phyloP scores from a whole-genome alignment of 2,329 filamentous ascomycete species.

The Sporothrix variecibatus region DNA sequence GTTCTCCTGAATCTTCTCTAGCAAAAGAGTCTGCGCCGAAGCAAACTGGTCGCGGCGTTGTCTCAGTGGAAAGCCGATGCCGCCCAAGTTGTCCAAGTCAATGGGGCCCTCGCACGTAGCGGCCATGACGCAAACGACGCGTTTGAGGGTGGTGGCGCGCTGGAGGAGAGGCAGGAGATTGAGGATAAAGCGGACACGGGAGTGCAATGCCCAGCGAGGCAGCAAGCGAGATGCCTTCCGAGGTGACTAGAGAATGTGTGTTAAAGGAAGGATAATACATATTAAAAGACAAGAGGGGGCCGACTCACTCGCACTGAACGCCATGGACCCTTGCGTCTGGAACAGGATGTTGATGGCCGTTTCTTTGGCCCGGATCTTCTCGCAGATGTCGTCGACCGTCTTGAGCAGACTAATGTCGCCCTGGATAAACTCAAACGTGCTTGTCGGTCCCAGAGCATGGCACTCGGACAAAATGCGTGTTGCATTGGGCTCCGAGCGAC shows the following conservation, averaged over 20 bases:
- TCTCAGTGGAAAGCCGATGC: constrained; percentile 41
- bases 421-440: constrained; percentile 48
- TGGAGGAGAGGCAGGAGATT: constrained; percentile 60
- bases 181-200: constrained; percentile 57
- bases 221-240: constrained; percentile 57
- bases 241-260: constrained; percentile 51
- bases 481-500: constrained; percentile 46
- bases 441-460: constrained; percentile 46
- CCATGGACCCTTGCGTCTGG: constrained; percentile 22
- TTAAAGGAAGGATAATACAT: neutral
- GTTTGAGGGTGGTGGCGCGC: constrained; percentile 47
- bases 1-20: constrained; percentile 48
- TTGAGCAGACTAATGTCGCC: constrained; percentile 50
- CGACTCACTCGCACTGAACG: neutral
- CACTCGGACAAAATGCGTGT: constrained; percentile 47
- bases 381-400: constrained; percentile 52
- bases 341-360: constrained; percentile 44
- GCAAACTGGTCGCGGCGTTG: constrained; percentile 49
- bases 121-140: constrained; percentile 58
- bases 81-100: constrained; percentile 34
- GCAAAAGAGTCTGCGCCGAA: constrained; percentile 51
- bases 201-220: constrained; percentile 58
- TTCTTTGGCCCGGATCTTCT: constrained; percentile 53
- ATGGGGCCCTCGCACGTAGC: constrained; percentile 51
- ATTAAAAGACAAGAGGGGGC: neutral